Evolutionary conservation across 2,329 filamentous ascomycete genomes (phyloP), one percentile per base, ranked within the genome.

Genomic region (Ophiostoma ulmi): DNA sequence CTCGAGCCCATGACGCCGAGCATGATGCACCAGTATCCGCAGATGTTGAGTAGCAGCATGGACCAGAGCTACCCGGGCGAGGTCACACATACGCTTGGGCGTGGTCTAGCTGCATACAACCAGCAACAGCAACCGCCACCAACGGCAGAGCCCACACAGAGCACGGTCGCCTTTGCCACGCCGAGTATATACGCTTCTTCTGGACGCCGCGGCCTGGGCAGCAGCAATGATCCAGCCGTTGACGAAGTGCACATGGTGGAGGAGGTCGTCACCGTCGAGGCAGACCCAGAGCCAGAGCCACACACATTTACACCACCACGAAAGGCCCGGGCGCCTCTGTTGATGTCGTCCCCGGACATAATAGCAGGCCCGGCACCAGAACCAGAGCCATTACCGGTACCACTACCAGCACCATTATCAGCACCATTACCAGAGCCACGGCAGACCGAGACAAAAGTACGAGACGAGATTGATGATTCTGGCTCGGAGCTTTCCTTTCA

Each of bases 1-100:
- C 79, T 71, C 0, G 78, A 76, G 6, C 74, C 75, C 1, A 72
- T 82, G 63, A 80, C 79, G 1, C 76, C 78, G 2, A 79, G 80
- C 65, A 80, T 82, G 70, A 80, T 78, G 74, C 72, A 76, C 70
- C 75, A 81, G 64, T 82, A 82, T 67, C 73, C 77, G 65, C 73
- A 75, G 65, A 22, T 69, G 3, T 73, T 78, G 70, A 74, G 71
- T 67, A 70, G 68, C 70, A 70, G 65, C 64, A 70, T 68, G 3
- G 48, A 70, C 65, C 39, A 38, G 64, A 67, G n/a, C 70, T 68
- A n/a, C 13, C 31, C 68, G 26, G 31, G 55, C 44, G 35, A 61
- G 17, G 26, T 39, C 11, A 61, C 55, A n/a, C 10, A 31, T 10
- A 38, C 55, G 67, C 73, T 26, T 75, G 75, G 17, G 41, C 17